Percentiles rank a stretch among this genome's conserved stretches.
Conservation (phyloP, 805 yeast genomes). For the Lipomyces starkeyi region DNA sequence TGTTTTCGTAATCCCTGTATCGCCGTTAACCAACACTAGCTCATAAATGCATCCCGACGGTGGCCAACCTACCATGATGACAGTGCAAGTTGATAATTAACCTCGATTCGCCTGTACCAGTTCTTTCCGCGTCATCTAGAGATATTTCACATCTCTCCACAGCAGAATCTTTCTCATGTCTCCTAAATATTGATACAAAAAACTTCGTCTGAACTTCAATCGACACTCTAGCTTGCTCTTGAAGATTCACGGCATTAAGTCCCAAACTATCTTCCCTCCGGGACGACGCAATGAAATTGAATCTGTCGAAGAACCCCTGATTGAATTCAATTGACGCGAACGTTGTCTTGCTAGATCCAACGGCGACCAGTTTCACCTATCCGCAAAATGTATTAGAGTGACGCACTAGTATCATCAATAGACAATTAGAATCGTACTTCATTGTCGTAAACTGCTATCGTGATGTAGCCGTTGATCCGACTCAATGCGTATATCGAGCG, state of each 20-base stretch:
- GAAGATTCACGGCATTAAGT: constrained; percentile 9
- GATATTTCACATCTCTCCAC: constrained; percentile 29
- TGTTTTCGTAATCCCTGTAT: constrained; percentile 29
- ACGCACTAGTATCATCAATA: neutral
- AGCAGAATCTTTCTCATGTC: constrained; percentile 31
- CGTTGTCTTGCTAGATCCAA: constrained; percentile 20
- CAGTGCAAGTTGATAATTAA: constrained; percentile 26
- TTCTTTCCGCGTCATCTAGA: constrained; percentile 17
- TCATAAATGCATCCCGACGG: neutral
- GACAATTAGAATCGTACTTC: constrained; percentile 13
- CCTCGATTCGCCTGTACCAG: constrained; percentile 17
- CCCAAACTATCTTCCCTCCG: constrained; percentile 1
- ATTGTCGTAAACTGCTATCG: constrained; percentile 18
- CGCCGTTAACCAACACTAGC: neutral
- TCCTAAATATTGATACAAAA: constrained; percentile 31
- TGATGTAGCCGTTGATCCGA: constrained; percentile 25
- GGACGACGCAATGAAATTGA: constrained; percentile 8
- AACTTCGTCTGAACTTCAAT: constrained; percentile 27
- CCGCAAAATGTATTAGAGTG: neutral
- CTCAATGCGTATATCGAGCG: constrained; percentile 30
- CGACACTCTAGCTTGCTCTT: constrained; percentile 2
- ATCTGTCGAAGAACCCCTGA: constrained; percentile 18
- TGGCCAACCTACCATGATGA: constrained; percentile 17
- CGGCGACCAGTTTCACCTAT: constrained; percentile 21
- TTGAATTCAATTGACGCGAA: constrained; percentile 24